These are phyloP conservation scores for Trypanosoma mega DNA, from an alignment of 208 protist genomes.

Conservation along the genomic window DNA sequence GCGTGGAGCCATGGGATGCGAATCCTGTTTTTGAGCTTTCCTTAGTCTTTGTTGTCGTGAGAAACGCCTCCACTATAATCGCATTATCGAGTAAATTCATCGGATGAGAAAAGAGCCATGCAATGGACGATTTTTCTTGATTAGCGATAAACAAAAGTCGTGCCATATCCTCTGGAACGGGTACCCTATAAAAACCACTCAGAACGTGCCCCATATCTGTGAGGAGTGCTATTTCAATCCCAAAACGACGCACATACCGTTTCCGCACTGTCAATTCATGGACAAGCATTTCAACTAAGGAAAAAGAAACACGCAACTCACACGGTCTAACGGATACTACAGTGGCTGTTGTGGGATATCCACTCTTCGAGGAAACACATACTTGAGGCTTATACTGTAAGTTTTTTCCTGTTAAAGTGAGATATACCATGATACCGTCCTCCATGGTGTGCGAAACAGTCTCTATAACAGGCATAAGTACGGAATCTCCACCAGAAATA, in stretches of 20 bases:
- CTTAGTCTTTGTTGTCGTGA: conserved; percentile 7
- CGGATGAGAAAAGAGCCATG: conserved; percentile 26
- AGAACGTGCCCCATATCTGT: conserved; percentile 19
- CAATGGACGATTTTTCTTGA: not conserved
- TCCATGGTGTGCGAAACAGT: conserved; percentile 26
- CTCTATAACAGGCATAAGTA: conserved; percentile 32
- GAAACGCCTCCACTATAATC: conserved; percentile 22
- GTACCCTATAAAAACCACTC: conserved; percentile 9
- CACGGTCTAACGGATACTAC: conserved; percentile 10
- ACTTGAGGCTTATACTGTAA: conserved; percentile 48
- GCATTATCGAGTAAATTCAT: conserved; percentile 24
- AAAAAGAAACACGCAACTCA: conserved; percentile 22
- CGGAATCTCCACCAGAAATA: conserved; percentile 7
- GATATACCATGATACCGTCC: conserved; percentile 27
- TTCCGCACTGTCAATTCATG: conserved; percentile 9
- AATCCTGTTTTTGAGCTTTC: conserved; percentile 4
- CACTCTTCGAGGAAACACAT: conserved; percentile 9
- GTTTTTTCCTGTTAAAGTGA: conserved; percentile 34
- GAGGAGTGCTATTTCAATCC: conserved; percentile 19
- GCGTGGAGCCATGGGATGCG: conserved; percentile 9
- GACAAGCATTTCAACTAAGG: conserved; percentile 16
- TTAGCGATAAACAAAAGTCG: conserved; percentile 17
- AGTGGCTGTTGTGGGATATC: not conserved
- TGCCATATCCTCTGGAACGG: conserved; percentile 21
- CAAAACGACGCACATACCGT: conserved; percentile 1